Evolutionary conservation across 164 flowering plant species (phyloP).

Genomic region (Aristolochia fimbriata): DNA sequence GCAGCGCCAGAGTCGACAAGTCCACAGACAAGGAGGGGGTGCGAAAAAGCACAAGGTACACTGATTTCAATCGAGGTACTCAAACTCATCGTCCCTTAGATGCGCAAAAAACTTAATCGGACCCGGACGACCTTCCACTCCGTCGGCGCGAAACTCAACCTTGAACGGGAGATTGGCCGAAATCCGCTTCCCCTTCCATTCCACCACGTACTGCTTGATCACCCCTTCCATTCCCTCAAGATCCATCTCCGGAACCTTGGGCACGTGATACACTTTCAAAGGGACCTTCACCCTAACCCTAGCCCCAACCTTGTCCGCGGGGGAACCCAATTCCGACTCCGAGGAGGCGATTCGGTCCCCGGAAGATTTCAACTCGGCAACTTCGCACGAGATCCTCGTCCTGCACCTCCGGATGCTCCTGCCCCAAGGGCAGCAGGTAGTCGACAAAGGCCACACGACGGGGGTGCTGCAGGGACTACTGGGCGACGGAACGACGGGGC

Average conservation of each 20-base stretch:
- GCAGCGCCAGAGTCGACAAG: too few species aligned
- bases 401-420: too few species aligned
- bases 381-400: constrained; percentile 1
- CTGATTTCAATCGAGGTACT: constrained; percentile 17
- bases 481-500: too few species aligned
- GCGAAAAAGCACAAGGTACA: background rate
- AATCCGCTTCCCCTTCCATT: constrained; percentile 73
- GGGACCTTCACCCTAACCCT: constrained; percentile 73
- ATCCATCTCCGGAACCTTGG: constrained; percentile 58
- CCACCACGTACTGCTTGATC: constrained; percentile 58
- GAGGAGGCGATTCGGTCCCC: background rate
- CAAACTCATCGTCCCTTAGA: constrained; percentile 86
- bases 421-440: background rate
- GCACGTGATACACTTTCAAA: constrained; percentile 72
- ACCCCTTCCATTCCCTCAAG: constrained; percentile 55
- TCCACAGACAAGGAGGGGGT: background rate
- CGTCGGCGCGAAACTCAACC: constrained; percentile 40
- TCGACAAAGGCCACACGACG: background rate
- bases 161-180: constrained; percentile 78
- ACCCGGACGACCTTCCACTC: constrained; percentile 35
- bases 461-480: background rate
- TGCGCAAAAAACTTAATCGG: constrained; percentile 66
- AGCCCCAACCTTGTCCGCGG: constrained; percentile 37
- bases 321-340: background rate
- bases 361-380: background rate